These are phyloP conservation scores for Drosera capensis DNA, from an alignment of 148 eudicot species.

Conservation along the genomic window DNA sequence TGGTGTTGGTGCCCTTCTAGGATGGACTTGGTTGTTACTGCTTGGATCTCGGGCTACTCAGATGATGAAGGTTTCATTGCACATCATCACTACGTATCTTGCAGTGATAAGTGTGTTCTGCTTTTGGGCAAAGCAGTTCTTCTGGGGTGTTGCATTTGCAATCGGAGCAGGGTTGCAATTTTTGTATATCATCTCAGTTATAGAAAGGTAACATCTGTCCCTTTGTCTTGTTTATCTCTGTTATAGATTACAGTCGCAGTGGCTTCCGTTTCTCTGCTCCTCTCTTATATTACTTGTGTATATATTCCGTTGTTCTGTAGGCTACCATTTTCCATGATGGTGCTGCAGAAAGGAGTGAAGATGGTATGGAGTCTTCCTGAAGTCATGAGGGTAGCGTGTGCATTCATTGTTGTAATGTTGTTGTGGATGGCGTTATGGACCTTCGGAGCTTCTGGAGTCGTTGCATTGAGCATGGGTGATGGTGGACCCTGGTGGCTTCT, in stretches of 20 bases:
- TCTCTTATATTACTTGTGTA: too few species aligned
- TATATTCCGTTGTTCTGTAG: too few species aligned
- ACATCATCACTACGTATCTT: constrained; percentile 83
- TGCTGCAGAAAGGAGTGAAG: constrained; percentile 86
- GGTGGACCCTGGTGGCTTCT: constrained; percentile 96
- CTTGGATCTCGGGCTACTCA: constrained; percentile 70
- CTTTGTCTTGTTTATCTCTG: too few species aligned
- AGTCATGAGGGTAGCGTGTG: constrained; percentile 59
- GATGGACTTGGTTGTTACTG: constrained; percentile 72
- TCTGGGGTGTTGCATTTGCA: constrained; percentile 88
- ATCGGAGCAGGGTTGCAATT: constrained; percentile 78
- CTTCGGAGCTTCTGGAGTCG: constrained; percentile 86
- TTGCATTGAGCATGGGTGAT: constrained; percentile 76
- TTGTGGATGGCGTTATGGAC: constrained; percentile 82
- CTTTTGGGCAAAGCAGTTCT: constrained; percentile 66
- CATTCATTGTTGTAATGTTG: constrained; percentile 65
- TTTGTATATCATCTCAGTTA: constrained; percentile 73
- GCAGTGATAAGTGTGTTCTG: constrained; percentile 84
- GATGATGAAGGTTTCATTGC: constrained; percentile 85
- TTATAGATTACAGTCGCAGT: not conserved
- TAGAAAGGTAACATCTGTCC: constrained; percentile 95
- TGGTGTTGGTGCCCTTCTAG: constrained; percentile 67
- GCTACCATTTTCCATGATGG: constrained; percentile 89
- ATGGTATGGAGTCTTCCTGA: constrained; percentile 89
- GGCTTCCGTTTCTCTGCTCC: not conserved